phyloP scores from a whole-genome alignment of 495 filamentous ascomycete species.

The Penicillium soppii region DNA sequence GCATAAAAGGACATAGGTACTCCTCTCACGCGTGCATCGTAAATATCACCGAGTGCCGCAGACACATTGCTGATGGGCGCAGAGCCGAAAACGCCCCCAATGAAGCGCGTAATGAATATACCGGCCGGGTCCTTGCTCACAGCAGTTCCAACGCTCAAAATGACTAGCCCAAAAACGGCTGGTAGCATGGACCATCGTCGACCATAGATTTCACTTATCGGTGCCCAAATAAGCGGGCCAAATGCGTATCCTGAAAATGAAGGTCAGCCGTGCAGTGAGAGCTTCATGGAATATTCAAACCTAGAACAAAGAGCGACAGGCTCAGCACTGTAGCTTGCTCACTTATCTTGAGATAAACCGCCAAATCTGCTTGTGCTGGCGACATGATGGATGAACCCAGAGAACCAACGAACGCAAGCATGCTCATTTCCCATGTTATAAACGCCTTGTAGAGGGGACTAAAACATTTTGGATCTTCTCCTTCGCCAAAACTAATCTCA shows the following conservation, averaged over 20 bases:
- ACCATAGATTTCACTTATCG: slow-evolving; percentile 34
- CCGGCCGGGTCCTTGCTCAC: slow-evolving; percentile 25
- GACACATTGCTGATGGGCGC: slow-evolving; percentile 35
- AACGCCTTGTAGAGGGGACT: background rate
- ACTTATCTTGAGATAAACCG: background rate
- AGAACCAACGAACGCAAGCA: background rate
- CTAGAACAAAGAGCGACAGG: background rate
- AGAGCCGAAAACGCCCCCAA: slow-evolving; percentile 37
- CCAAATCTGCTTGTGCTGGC: background rate
- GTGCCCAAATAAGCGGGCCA: background rate
- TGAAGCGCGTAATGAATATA: slow-evolving; percentile 36
- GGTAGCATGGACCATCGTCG: slow-evolving; percentile 35
- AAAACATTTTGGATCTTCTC: background rate
- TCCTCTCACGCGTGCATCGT: slow-evolving; percentile 15
- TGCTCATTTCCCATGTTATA: background rate
- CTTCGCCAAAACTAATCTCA: background rate
- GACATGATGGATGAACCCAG: background rate
- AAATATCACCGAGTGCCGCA: slow-evolving; percentile 47
- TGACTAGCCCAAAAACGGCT: slow-evolving; percentile 33
- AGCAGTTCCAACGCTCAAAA: slow-evolving; percentile 39
- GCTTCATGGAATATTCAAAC: background rate
- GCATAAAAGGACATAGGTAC: slow-evolving; percentile 39
- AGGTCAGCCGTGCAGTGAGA: slow-evolving; percentile 17
- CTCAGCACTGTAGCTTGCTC: background rate
- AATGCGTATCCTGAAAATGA: background rate